Evolutionary conservation across 768 basidiomycete species (phyloP), one percentile per base, ranked within the genome.

Genomic region (Phlegmacium glaucopus): DNA sequence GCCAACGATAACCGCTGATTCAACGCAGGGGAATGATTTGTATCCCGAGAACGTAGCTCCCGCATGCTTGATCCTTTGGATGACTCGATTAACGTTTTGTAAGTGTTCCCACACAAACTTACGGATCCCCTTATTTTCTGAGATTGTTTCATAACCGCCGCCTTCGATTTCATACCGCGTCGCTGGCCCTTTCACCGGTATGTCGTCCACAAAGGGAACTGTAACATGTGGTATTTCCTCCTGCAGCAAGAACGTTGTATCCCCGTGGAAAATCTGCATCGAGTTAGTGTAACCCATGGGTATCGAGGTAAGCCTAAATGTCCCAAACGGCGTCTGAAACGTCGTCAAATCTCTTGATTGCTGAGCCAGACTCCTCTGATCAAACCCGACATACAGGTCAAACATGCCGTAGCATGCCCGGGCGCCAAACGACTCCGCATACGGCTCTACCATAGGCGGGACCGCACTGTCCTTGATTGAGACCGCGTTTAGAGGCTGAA

Each of bases 31-130:
- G 1, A 28, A 28, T 0, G 65, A 47, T 38, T 75, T 75, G 5
- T 58, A 49, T 0, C 59, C 63, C 0, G 63, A 69, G 50, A 74
- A 58, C 0, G 66, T 74, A 0, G 52, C 62, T 1, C 70, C 64
- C 0, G 60, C 53, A 29, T 68, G 59, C 22, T 57, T 61, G 4
- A 74, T 56, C 1, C 61, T 44, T 25, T 67, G 62, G 0, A 73
- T 49, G 10, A 74, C 50, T 3, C 66, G 50, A 43, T 75, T 67
- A 17, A 71, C 45, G 37, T 64, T 58, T 4, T 59, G 17, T 1
- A 66, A 47, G 30, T 72, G 65, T 26, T 74, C 66, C 60, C 65
- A 72, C 0, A 74, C 57, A 36, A 76, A 76, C 0, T 56, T 42
- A 0, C 56, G 51, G 2, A 22, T 22, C 22, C 22, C 22, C 5